A percentile compares a stretch with the other conserved stretches of the same genome.
Evolutionary conservation across 176 grass and related monocot species (phyloP).

Genomic region (Oryza punctata): DNA sequence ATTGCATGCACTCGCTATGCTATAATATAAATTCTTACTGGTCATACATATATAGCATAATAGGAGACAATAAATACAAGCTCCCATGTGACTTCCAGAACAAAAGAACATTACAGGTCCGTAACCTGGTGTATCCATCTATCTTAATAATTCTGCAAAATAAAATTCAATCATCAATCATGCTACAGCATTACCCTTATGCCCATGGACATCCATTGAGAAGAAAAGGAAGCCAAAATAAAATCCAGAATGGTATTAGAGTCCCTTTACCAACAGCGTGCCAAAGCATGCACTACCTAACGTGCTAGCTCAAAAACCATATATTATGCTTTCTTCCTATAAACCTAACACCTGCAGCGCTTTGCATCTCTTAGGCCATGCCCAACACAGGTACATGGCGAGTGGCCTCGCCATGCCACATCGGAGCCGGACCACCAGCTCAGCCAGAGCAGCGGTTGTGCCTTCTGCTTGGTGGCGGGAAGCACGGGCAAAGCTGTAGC

Average conservation of each 20-base stretch:
- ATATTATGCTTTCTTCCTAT: background rate
- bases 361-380: background rate
- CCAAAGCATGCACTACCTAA: background rate
- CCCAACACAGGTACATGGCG: too few species aligned
- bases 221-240: background rate
- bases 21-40: constrained; percentile 8
- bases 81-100: background rate
- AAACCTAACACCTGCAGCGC: background rate
- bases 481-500: too few species aligned
- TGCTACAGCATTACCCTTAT: background rate
- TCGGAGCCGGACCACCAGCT: too few species aligned
- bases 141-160: background rate
- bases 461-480: too few species aligned
- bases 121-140: background rate
- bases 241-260: background rate
- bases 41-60: background rate
- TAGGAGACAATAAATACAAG: background rate
- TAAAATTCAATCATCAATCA: background rate
- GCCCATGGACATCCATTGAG: background rate
- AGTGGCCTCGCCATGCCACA: too few species aligned
- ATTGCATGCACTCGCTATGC: background rate
- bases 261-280: background rate
- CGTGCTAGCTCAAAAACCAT: background rate
- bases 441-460: too few species aligned
- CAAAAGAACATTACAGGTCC: background rate